These are phyloP conservation scores for Boletus pseudopeckii DNA, from an alignment of 768 basidiomycete genomes.

Conservation along the genomic window DNA sequence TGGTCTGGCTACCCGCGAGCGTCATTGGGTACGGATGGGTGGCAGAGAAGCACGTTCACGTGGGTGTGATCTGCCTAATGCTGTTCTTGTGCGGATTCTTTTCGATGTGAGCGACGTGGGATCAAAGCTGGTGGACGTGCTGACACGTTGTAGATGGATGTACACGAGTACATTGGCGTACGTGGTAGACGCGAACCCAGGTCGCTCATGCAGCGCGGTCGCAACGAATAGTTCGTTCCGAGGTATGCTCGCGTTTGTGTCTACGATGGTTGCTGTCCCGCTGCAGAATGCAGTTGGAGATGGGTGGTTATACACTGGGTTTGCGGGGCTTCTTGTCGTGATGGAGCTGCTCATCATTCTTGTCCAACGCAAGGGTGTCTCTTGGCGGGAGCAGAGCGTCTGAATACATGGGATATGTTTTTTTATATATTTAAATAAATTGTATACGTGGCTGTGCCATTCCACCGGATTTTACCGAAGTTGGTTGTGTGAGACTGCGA, in stretches of 20 bases:
- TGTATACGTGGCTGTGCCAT: conserved; percentile 17
- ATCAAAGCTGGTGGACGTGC: background rate
- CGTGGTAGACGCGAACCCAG: conserved; percentile 82
- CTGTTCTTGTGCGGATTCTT: conserved; percentile 74
- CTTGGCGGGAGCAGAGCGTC: conserved; percentile 50
- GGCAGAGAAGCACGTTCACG: conserved; percentile 54
- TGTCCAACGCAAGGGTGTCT: conserved; percentile 53
- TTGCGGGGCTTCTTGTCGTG: conserved; percentile 50
- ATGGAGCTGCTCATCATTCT: conserved; percentile 57
- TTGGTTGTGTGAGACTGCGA: conserved; percentile 23
- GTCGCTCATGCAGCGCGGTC: conserved; percentile 71
- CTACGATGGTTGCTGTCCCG: conserved; percentile 70
- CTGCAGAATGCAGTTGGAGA: conserved; percentile 75
- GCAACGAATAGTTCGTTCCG: conserved; percentile 78
- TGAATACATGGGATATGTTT: background rate
- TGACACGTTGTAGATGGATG: conserved; percentile 41
- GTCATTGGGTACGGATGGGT: conserved; percentile 77
- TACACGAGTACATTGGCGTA: conserved; percentile 77
- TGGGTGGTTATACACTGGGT: conserved; percentile 75
- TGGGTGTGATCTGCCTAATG: conserved; percentile 67
- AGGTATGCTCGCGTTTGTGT: conserved; percentile 63
- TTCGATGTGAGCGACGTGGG: conserved; percentile 51
- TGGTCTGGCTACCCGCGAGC: conserved; percentile 53
- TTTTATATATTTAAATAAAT: conserved; percentile 9
- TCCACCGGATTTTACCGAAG: conserved; percentile 20